Base-by-base conservation (phyloP, 768 basidiomycete species). In the Termitomyces sp. region DNA sequence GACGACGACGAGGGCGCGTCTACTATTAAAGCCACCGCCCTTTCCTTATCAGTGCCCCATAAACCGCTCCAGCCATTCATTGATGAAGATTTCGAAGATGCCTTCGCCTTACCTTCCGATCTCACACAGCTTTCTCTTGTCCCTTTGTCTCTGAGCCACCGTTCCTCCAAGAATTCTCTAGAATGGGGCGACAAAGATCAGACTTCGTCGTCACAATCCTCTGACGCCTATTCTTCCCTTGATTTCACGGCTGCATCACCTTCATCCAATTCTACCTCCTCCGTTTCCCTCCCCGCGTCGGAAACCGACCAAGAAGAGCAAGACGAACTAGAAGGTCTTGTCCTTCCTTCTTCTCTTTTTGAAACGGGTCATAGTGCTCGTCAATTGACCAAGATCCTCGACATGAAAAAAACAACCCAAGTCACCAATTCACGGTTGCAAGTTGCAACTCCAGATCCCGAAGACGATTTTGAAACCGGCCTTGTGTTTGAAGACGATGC, bases 141-240 rank as follows among this genome's bases (percentile, higher is more conserved):
- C 43, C 89, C 92, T 53, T 74, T 86, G 56, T 83, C 88, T 32
- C 82, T 91, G 20, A 83, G 78, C 62, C 88, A 91, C 66, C 84
- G 87, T 52, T 80, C 87, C 9, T 92, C 92, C 56, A 92, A 92
- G 74, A 84, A 82, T 52, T 92, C 91, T 0, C 77, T 93, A 28
- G 90, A 92, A 72, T 92, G 90, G 89, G 78, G 87, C 32, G 90
- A 92, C 72, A 89, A 83, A 67, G 89, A 93, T 65, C 83, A 88
- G 46, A 88, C 91, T 1, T 84, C 81, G 5, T 90, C 90, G 6
- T 90, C 90, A 14, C 88, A 90, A 66, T 92, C 90, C n/a, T 93
- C 91, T 24, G 92, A 93, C 68, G 83, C 88, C 9, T 92, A 90
- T 64, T 92, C 91, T 41, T 81, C 85, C 22, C 79, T 93, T 36